Percentiles rank a stretch among this genome's conserved stretches.
Conservation (phyloP, 2,329 filamentous ascomycete genomes). For the Fusarium ambrosium region DNA sequence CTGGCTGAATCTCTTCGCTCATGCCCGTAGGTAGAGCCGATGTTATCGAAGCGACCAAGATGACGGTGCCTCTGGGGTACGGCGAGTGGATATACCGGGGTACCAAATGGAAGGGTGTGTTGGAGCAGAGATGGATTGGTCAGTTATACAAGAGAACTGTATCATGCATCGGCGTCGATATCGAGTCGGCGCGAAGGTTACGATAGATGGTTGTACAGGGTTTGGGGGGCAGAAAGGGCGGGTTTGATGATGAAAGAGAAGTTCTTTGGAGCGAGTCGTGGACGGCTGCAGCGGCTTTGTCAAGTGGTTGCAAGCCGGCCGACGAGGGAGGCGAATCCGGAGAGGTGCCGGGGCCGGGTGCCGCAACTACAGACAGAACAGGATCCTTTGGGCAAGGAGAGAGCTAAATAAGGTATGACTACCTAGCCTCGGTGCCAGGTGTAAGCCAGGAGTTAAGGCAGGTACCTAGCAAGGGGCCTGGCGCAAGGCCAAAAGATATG, state of each 20-base stretch:
- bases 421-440: constrained; percentile 15
- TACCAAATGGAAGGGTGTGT: constrained; percentile 20
- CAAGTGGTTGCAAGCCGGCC: constrained; percentile 39
- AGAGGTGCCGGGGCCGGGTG: constrained; percentile 42
- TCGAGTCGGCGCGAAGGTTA: constrained; percentile 16
- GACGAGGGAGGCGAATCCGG: constrained; percentile 44
- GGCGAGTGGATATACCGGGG: constrained; percentile 10
- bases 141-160: constrained; percentile 29
- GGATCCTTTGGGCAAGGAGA: constrained; percentile 24
- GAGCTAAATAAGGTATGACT: constrained; percentile 27
- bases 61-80: constrained; percentile 5
- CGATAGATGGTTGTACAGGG: constrained; percentile 21
- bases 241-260: constrained; percentile 26
- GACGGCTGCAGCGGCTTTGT: constrained; percentile 34
- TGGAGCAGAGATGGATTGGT: constrained; percentile 24
- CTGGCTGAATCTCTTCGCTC: constrained; percentile 49
- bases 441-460: constrained; percentile 15
- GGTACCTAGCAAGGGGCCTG: constrained; percentile 19
- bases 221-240: constrained; percentile 11
- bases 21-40: constrained; percentile 43
- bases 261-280: constrained; percentile 31
- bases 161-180: constrained; percentile 41
- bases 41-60: constrained; percentile 13
- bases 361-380: constrained; percentile 24
- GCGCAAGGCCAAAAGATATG: constrained; percentile 22